A percentile compares a stretch with the other conserved stretches of the same genome.
Evolutionary conservation across 2,329 filamentous ascomycete species (phyloP).

Genomic region (Phialemoniopsis sp.): DNA sequence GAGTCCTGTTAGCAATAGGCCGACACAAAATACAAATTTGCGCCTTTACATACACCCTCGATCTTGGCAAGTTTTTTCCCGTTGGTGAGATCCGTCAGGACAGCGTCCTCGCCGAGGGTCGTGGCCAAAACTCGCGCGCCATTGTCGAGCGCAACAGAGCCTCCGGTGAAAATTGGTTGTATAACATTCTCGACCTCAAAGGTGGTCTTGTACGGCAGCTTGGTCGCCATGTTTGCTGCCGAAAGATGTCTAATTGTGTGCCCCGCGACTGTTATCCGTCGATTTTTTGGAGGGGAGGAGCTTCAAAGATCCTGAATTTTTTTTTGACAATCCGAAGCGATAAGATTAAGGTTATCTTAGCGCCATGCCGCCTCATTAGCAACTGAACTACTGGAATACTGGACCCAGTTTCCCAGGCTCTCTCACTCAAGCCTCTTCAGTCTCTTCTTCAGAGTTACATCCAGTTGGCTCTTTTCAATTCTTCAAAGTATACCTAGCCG

Average conservation of each 20-base stretch:
- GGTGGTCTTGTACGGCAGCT: constrained; percentile 72
- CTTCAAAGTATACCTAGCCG: too few relatives aligned
- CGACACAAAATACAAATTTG: constrained; percentile 5
- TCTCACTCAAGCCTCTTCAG: too few relatives aligned
- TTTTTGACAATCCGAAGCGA: constrained; percentile 14
- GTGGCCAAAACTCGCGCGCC: constrained; percentile 80
- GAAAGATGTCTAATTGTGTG: constrained; percentile 2
- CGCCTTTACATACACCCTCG: constrained; percentile 64
- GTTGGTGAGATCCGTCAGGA: constrained; percentile 80
- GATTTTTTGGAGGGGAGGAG: not conserved
- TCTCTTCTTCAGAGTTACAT: too few relatives aligned
- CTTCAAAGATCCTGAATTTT: constrained; percentile 9
- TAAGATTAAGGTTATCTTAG: constrained; percentile 33
- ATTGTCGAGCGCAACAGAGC: constrained; percentile 77
- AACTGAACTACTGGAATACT: not conserved
- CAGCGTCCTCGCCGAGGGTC: constrained; percentile 84
- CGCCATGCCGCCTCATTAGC: constrained; percentile 8
- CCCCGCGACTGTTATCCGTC: not conserved
- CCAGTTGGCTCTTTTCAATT: too few relatives aligned
- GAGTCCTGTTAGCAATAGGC: constrained; percentile 14
- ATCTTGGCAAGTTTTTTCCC: constrained; percentile 79
- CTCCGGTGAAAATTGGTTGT: constrained; percentile 91
- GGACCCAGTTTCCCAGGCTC: too few relatives aligned
- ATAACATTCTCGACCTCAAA: constrained; percentile 82
- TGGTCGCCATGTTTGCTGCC: constrained; percentile 49